Conservation (phyloP, 441 rosid genomes). For the Adansonia rubrostipa region DNA sequence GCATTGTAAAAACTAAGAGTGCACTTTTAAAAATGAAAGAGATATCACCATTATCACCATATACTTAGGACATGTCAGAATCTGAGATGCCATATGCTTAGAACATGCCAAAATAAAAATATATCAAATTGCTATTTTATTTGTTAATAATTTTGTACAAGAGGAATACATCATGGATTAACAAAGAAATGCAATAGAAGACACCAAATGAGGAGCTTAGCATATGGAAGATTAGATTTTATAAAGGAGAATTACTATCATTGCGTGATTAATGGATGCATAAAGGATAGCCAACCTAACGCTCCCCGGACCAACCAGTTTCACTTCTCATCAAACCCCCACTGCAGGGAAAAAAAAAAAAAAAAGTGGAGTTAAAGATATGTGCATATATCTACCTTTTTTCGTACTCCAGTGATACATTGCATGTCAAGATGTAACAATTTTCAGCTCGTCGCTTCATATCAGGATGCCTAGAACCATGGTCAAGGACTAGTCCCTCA, state of each 20-base stretch:
- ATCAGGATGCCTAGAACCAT: slow-evolving; percentile 99
- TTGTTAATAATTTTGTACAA: too few species aligned
- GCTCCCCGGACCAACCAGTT: not conserved
- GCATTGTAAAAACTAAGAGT: not conserved
- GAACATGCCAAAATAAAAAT: too few species aligned
- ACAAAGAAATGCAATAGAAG: not conserved
- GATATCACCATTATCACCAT: too few species aligned
- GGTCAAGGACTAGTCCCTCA: slow-evolving; percentile 97
- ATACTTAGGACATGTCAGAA: too few species aligned
- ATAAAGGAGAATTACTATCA: not conserved
- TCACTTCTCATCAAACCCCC: not conserved
- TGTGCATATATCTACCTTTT: slow-evolving; percentile 63
- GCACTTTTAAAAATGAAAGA: too few species aligned
- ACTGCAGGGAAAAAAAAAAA: too few species aligned
- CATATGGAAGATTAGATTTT: not conserved
- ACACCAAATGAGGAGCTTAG: not conserved
- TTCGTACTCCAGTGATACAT: slow-evolving; percentile 91
- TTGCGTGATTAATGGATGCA: not conserved
- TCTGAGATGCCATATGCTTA: too few species aligned
- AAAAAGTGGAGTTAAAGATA: not conserved
- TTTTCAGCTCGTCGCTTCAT: slow-evolving; percentile 97
- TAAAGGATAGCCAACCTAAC: not conserved
- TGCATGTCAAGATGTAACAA: slow-evolving; percentile 90
- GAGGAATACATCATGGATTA: not conserved
- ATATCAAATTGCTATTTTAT: too few species aligned